Evolutionary conservation across 371 early-diverging fungal genomes (phyloP).

Genomic region (Mortierella sp.): DNA sequence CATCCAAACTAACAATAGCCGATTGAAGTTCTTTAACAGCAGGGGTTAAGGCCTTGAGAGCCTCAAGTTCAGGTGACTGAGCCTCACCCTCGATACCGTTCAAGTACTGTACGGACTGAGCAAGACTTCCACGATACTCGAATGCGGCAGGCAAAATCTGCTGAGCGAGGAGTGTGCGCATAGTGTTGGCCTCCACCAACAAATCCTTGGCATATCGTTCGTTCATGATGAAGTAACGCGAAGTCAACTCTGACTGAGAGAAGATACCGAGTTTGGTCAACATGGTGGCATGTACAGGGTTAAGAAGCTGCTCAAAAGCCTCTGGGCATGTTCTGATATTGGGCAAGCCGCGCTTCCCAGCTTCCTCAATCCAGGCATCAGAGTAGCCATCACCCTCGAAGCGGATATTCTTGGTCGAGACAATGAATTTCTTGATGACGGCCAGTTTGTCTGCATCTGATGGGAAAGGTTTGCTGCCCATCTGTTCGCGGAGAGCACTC

Average conservation of each 20-base stretch:
- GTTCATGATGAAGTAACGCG: conserved; percentile 93
- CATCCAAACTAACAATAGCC: conserved; percentile 66
- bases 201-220: conserved; percentile 98
- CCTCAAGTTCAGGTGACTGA: conserved; percentile 77
- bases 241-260: conserved; percentile 86
- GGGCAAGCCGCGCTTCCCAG: conserved; percentile 90
- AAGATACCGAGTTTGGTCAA: conserved; percentile 87
- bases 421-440: conserved; percentile 90
- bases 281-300: conserved; percentile 79
- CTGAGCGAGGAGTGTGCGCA: conserved; percentile 83
- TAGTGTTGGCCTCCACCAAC: conserved; percentile 94
- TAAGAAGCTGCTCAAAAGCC: conserved; percentile 86
- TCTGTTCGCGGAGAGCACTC: conserved; percentile 77
- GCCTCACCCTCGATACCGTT: conserved; percentile 70
- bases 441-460: conserved; percentile 89
- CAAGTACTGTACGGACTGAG: conserved; percentile 80
- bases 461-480: conserved; percentile 82
- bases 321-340: conserved; percentile 91
- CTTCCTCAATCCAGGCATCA: conserved; percentile 83
- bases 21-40: conserved; percentile 70
- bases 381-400: conserved; percentile 98
- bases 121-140: conserved; percentile 88
- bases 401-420: conserved; percentile 86
- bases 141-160: conserved; percentile 92
- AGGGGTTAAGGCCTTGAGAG: conserved; percentile 79